Evolutionary conservation across 2,329 filamentous ascomycete species (phyloP), one percentile per base, ranked within the genome.

Genomic region (Paracorniculantispora psalliotae): DNA sequence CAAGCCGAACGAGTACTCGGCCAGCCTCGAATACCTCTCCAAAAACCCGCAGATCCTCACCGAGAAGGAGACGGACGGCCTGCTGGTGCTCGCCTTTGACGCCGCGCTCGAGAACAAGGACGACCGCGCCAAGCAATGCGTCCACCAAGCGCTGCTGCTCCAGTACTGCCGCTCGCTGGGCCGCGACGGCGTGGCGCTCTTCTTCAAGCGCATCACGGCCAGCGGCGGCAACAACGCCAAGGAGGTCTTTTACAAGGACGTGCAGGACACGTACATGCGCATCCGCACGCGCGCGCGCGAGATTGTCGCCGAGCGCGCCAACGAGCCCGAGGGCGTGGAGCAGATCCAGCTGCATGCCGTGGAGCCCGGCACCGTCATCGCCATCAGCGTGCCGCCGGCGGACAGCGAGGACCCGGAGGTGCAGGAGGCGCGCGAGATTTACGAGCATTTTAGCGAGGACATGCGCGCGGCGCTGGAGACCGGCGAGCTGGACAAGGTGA

Each of bases 271-370:
- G 3, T 97, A 96, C 74, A 80, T 81, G 67, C 86, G 88, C 57
- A 97, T 99, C 73, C 86, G 86, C 67, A 86, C 80, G 26, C 86
- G 94, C 50, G 86, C 89, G 1, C 80, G 82, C 7, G 90, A 96
- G 72, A 88, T 96, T 63, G 73, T 80, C 57, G 73, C 75, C 19
- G 76, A 85, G 73, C 72, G 79, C 61, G 79, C 78, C 17, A 77
- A 76, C 63, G 76, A 72, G 43, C 74, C 77, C 61, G 90, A 88
- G 41, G 91, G 88, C 21, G 89, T 96, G 10, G 94, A 99, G 77
- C 93, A 97, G 74, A 99, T 99, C 66, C 96, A 99, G 75, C 82
- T 99, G 49, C 94, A 99, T 71, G 93, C 94, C 15, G 92, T 99
- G 12, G 92, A 97, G 72, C 93, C 93, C 0, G 89, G 89, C 50